A percentile compares a stretch with the other conserved stretches of the same genome.
These are phyloP conservation scores for Mycena vitilis DNA, from an alignment of 768 basidiomycete genomes.

Conservation along the genomic window DNA sequence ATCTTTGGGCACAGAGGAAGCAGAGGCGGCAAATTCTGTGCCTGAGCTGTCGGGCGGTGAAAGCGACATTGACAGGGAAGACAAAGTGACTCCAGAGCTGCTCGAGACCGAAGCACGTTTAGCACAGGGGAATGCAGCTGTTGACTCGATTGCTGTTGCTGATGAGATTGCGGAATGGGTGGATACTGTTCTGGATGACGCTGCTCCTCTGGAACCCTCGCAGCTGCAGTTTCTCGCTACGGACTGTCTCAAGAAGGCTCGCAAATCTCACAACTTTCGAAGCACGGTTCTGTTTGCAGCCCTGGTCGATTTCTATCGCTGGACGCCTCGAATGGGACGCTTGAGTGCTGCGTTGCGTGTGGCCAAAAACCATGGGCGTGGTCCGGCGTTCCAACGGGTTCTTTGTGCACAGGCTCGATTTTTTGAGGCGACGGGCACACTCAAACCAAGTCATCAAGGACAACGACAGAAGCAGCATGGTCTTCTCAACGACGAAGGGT, in stretches of 20 bases:
- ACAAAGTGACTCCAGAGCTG: not conserved
- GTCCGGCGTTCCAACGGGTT: slow-evolving; percentile 13
- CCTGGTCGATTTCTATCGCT: slow-evolving; percentile 12
- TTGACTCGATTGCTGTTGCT: not conserved
- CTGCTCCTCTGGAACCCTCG: not conserved
- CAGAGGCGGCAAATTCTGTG: too few relatives aligned
- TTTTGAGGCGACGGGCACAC: slow-evolving; percentile 10
- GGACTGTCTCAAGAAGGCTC: slow-evolving; percentile 5
- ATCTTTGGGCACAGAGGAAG: too few relatives aligned
- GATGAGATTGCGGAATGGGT: slow-evolving; percentile 21
- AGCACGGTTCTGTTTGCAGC: slow-evolving; percentile 10
- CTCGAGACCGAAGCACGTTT: not conserved
- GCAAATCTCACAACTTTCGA: slow-evolving; percentile 6
- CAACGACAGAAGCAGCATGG: not conserved
- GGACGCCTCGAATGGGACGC: slow-evolving; percentile 4
- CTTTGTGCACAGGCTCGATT: slow-evolving; percentile 9
- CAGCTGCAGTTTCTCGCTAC: slow-evolving; percentile 1
- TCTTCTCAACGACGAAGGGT: slow-evolving; percentile 2
- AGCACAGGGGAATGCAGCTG: not conserved
- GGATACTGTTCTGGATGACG: slow-evolving; percentile 7
- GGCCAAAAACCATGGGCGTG: slow-evolving; percentile 8
- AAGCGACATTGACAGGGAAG: not conserved
- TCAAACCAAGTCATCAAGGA: slow-evolving; percentile 14
- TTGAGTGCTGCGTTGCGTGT: slow-evolving; percentile 8
- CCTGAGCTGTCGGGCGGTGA: not conserved